phyloP scores from a whole-genome alignment of 257 asterid genomes.

The Nicotiana attenuata region DNA sequence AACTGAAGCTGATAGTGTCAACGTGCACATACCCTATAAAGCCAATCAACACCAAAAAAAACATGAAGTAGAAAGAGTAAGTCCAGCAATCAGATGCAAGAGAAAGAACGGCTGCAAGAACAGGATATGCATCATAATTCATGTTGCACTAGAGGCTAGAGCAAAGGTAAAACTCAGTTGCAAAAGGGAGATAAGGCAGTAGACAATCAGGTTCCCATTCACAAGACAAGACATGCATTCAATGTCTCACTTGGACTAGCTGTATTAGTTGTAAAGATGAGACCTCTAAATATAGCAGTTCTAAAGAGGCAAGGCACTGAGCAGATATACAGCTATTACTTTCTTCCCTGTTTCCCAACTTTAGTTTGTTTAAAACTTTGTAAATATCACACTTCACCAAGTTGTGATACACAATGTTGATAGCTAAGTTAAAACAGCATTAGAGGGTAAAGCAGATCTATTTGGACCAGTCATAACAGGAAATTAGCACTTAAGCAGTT shows the following conservation, averaged over 20 bases:
- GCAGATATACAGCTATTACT: not conserved
- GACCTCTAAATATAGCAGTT: not conserved
- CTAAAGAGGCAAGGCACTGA: conserved; percentile 1
- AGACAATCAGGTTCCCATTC: not conserved
- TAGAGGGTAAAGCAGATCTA: not conserved
- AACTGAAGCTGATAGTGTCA: conserved; percentile 76
- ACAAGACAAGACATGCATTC: not conserved
- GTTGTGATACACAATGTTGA: not conserved
- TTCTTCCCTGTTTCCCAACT: not conserved
- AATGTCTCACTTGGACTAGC: not conserved
- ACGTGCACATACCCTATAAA: conserved; percentile 82
- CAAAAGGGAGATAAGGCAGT: not conserved
- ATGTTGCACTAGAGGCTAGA: not conserved
- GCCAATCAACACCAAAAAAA: not conserved
- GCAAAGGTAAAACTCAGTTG: not conserved
- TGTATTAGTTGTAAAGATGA: not conserved
- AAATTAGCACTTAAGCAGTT: conserved; percentile 1
- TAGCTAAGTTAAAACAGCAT: not conserved
- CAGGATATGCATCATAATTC: not conserved
- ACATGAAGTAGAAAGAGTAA: not conserved
- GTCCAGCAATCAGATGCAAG: not conserved
- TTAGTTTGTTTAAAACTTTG: not conserved
- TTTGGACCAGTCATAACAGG: not conserved
- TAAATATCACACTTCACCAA: not conserved
- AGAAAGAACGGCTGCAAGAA: not conserved